Conservation (phyloP, 768 basidiomycete genomes). For the Lactifluus rugatus region DNA sequence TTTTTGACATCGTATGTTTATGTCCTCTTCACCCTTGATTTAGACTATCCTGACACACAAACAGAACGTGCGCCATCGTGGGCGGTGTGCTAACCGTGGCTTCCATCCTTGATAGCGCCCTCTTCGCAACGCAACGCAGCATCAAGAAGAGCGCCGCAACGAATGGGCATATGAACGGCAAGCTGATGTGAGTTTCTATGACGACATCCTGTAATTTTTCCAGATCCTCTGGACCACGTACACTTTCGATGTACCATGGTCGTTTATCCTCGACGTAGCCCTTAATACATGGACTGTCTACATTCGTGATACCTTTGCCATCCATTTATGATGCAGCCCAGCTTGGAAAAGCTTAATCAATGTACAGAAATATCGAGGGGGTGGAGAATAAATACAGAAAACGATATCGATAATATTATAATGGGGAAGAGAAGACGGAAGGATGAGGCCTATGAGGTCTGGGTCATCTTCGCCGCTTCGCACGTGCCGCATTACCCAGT, state of each 20-base stretch:
- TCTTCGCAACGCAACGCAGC: slow-evolving; percentile 72
- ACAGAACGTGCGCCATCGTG: slow-evolving; percentile 91
- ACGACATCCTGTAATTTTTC: not conserved
- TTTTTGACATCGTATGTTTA: slow-evolving; percentile 87
- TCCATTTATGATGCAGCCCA: not conserved
- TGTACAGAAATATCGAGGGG: not conserved
- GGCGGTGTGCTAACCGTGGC: slow-evolving; percentile 96
- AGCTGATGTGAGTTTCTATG: slow-evolving; percentile 18
- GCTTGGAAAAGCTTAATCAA: not conserved
- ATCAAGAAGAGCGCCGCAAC: slow-evolving; percentile 49
- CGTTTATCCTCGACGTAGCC: not conserved
- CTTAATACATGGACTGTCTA: not conserved
- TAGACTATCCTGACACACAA: not conserved
- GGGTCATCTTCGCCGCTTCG: slow-evolving; percentile 14
- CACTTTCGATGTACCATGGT: slow-evolving; percentile 4
- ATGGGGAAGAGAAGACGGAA: not conserved
- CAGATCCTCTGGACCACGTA: not conserved
- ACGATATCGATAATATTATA: not conserved
- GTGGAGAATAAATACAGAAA: not conserved
- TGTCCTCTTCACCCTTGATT: not conserved
- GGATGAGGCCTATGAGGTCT: not conserved
- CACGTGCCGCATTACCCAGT: not conserved
- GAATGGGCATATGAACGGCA: slow-evolving; percentile 17
- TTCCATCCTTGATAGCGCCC: slow-evolving; percentile 72
- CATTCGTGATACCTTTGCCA: not conserved